Conservation (phyloP, 2,329 filamentous ascomycete genomes). For the Chrysoporthe deuterocubensis region DNA sequence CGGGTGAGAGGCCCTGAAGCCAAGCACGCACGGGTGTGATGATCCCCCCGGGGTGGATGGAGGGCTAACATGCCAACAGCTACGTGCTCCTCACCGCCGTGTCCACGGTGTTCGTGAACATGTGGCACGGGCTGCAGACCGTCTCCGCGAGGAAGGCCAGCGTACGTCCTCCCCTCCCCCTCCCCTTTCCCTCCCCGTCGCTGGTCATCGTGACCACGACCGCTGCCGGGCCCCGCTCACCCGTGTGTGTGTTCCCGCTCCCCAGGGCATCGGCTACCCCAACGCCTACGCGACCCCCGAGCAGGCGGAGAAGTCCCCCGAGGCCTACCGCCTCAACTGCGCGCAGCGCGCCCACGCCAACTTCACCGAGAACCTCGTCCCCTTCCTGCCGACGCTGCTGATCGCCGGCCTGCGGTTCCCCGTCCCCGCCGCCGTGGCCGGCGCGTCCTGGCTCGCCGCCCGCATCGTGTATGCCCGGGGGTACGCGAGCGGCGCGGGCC, state of each 20-base stretch:
- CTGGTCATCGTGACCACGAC: not conserved
- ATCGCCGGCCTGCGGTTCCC: conserved; percentile 63
- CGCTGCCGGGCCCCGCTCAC: too few species aligned
- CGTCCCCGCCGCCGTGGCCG: conserved; percentile 50
- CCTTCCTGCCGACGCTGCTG: conserved; percentile 56
- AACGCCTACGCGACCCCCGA: conserved; percentile 59
- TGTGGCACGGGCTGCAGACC: conserved; percentile 54
- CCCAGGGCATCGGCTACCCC: conserved; percentile 57
- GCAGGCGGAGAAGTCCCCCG: conserved; percentile 56
- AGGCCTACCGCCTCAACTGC: conserved; percentile 66
- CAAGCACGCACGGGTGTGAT: not conserved
- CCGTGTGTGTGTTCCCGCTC: too few species aligned
- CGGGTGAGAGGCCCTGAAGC: conserved; percentile 44
- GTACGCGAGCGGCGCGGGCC: conserved; percentile 44
- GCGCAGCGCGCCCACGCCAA: conserved; percentile 67
- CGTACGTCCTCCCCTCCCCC: conserved; percentile 16
- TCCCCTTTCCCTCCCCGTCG: not conserved
- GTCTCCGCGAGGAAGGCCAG: conserved; percentile 54
- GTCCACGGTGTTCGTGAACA: conserved; percentile 62
- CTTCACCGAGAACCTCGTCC: conserved; percentile 64
- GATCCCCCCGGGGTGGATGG: too few species aligned
- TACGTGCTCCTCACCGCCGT: conserved; percentile 64
- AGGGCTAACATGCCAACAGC: conserved; percentile 42
- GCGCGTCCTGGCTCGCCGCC: conserved; percentile 55
- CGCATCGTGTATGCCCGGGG: conserved; percentile 60